phyloP scores from a whole-genome alignment of 495 filamentous ascomycete genomes.

The Lentithecium fluviatile region DNA sequence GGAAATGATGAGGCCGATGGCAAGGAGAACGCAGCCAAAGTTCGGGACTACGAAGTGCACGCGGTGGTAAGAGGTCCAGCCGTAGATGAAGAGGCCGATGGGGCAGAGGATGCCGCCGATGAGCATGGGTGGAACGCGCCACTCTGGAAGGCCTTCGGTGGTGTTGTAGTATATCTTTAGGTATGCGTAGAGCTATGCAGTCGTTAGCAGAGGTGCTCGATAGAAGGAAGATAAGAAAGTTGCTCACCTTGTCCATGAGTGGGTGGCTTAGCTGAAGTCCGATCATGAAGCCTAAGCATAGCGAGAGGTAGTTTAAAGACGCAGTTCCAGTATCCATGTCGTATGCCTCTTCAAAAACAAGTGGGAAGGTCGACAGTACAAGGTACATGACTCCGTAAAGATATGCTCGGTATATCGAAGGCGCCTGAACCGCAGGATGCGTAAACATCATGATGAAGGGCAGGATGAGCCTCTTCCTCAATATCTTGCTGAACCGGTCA shows the following conservation, averaged over 20 bases:
- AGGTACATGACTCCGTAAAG: conserved; percentile 5
- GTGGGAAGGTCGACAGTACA: not conserved
- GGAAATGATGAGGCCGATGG: not conserved
- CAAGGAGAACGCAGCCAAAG: not conserved
- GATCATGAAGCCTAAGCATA: conserved; percentile 1
- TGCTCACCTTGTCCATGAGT: conserved; percentile 3
- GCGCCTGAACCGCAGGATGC: conserved; percentile 43
- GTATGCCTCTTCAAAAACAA: not conserved
- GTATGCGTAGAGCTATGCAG: no score
- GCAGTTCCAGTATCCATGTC: not conserved
- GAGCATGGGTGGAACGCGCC: conserved; percentile 41
- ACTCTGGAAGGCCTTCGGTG: conserved; percentile 31
- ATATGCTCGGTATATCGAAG: not conserved
- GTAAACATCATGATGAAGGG: conserved; percentile 85
- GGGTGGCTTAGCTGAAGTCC: not conserved
- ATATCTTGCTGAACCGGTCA: conserved; percentile 40
- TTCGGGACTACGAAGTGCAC: conserved; percentile 39
- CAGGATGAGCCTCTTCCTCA: conserved; percentile 84
- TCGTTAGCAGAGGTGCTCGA: no score
- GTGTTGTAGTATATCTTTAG: not conserved
- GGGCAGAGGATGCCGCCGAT: conserved; percentile 29
- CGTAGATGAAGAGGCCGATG: conserved; percentile 39
- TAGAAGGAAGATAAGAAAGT: no score
- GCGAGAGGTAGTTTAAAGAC: conserved; percentile 2
- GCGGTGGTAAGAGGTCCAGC: conserved; percentile 34